These are phyloP conservation scores for Flaveria sonorensis DNA, from an alignment of 129 eudicot species.

Conservation along the genomic window DNA sequence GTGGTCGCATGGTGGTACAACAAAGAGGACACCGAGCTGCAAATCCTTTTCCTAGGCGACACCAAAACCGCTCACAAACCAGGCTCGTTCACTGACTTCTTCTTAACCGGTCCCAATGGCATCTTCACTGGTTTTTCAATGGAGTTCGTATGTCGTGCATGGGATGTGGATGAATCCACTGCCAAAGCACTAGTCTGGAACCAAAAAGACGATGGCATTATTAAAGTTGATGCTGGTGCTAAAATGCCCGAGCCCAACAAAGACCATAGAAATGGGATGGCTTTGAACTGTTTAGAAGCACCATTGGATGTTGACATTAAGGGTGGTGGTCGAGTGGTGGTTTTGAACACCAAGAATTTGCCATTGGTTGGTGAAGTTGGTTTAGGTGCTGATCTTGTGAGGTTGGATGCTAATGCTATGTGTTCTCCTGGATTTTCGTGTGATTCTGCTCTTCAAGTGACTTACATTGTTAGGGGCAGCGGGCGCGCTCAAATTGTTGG, in stretches of 20 bases:
- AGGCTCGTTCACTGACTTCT: conserved; percentile 75
- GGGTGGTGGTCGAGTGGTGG: conserved; percentile 74
- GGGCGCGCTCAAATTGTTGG: conserved; percentile 90
- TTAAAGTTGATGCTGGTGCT: conserved; percentile 49
- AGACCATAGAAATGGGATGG: conserved; percentile 63
- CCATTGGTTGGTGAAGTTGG: conserved; percentile 93
- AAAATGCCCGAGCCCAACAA: conserved; percentile 75
- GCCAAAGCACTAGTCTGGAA: conserved; percentile 60
- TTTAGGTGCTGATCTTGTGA: conserved; percentile 78
- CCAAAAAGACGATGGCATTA: conserved; percentile 66
- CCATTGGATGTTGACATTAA: conserved; percentile 86
- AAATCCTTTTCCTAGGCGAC: conserved; percentile 75
- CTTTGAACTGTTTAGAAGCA: conserved; percentile 71
- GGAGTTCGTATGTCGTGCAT: conserved; percentile 77
- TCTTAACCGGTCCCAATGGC: conserved; percentile 72
- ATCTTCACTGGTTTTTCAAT: conserved; percentile 89
- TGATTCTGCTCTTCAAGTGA: conserved; percentile 82
- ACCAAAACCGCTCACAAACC: conserved; percentile 71
- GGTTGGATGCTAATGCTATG: conserved; percentile 72
- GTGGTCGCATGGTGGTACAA: conserved; percentile 90
- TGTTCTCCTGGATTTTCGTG: conserved; percentile 92
- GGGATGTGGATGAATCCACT: conserved; percentile 66
- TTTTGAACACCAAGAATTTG: conserved; percentile 76
- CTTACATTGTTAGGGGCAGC: conserved; percentile 74
- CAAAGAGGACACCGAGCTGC: conserved; percentile 75